phyloP scores from a whole-genome alignment of 2,329 filamentous ascomycete species.

The Zarea fungicola region DNA sequence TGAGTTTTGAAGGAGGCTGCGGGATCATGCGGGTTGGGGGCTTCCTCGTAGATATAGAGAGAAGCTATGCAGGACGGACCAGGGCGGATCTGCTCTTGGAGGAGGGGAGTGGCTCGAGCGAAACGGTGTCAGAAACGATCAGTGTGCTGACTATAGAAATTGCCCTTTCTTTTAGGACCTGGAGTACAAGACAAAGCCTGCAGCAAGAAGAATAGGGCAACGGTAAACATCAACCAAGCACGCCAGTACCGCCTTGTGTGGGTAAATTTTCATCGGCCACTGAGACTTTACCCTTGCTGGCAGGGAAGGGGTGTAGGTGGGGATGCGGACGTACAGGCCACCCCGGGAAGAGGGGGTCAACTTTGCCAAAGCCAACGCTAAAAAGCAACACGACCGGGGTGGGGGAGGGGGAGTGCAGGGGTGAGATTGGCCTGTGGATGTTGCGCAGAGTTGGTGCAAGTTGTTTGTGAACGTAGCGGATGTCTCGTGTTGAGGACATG shows the following conservation, averaged over 20 bases:
- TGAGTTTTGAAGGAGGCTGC: slow-evolving; percentile 8
- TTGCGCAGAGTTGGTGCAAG: not conserved
- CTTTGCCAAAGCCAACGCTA: slow-evolving; percentile 5
- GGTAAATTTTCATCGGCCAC: slow-evolving; percentile 2
- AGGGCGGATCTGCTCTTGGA: slow-evolving; percentile 7
- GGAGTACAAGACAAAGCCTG: not conserved
- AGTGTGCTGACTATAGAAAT: slow-evolving; percentile 9
- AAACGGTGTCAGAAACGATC: slow-evolving; percentile 1
- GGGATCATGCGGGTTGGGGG: slow-evolving; percentile 13
- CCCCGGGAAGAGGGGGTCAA: slow-evolving; percentile 9
- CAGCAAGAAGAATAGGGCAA: not conserved
- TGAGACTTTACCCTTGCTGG: not conserved
- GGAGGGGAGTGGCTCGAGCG: not conserved
- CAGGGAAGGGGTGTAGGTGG: not conserved
- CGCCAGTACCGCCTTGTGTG: not conserved
- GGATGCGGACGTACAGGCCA: not conserved
- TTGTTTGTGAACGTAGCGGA: not conserved
- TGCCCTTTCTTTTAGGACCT: not conserved
- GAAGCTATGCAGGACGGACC: slow-evolving; percentile 12
- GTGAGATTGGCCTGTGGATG: not conserved
- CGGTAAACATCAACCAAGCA: not conserved
- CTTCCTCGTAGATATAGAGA: slow-evolving; percentile 12
- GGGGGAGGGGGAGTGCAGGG: not conserved
- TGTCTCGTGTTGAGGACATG: not conserved
- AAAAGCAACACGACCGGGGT: slow-evolving; percentile 2